Conservation (phyloP, 192 early-diverging fungal species). For the Umbelopsis vinacea region DNA sequence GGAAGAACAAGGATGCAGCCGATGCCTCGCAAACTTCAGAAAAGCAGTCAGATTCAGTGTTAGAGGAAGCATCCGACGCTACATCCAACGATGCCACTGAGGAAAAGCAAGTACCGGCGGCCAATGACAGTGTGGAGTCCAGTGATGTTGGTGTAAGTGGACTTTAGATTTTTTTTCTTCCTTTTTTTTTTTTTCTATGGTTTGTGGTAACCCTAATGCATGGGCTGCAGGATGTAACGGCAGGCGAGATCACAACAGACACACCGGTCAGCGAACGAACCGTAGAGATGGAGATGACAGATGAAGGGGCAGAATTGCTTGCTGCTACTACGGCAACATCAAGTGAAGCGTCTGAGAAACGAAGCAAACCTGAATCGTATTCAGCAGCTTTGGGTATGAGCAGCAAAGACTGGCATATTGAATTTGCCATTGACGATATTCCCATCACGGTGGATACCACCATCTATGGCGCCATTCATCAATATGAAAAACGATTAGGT, state of each 20-base stretch:
- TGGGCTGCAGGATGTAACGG: too few relatives aligned
- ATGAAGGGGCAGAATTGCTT: slow-evolving; percentile 15
- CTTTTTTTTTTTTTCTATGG: too few relatives aligned
- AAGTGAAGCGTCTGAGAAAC: neutral
- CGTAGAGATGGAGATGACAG: slow-evolving; percentile 3
- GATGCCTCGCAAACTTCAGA: neutral
- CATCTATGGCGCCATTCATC: slow-evolving; percentile 71
- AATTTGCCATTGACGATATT: slow-evolving; percentile 59
- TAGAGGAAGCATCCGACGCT: neutral
- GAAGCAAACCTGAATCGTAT: neutral
- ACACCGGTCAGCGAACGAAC: slow-evolving; percentile 16
- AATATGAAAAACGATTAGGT: slow-evolving; percentile 47
- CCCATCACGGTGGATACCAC: slow-evolving; percentile 57
- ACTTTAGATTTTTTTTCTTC: too few relatives aligned
- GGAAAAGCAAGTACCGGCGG: neutral
- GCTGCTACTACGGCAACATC: too few relatives aligned
- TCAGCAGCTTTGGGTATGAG: slow-evolving; percentile 4
- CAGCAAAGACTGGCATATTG: slow-evolving; percentile 54
- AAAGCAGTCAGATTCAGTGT: neutral
- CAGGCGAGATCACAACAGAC: neutral
- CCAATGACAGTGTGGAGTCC: too few relatives aligned
- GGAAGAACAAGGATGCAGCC: neutral
- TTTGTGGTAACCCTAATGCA: too few relatives aligned
- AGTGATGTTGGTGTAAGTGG: neutral
- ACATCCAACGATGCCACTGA: neutral